phyloP scores from a whole-genome alignment of 495 filamentous ascomycete species.

The Talaromyces borbonicus region DNA sequence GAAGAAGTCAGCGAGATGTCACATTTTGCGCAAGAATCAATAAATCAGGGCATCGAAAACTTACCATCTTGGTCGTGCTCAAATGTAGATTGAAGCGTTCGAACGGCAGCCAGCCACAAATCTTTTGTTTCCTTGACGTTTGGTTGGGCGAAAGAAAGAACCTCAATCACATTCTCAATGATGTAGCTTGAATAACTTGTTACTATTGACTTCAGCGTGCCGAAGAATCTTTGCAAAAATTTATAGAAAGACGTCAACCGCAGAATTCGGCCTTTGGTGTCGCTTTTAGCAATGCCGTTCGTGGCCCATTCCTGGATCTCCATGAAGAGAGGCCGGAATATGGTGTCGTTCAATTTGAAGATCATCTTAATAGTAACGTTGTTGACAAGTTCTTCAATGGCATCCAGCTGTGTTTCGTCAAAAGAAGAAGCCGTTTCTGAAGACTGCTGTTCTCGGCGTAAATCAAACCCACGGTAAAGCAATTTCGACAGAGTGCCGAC shows the following conservation, averaged over 20 bases:
- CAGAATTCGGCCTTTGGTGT: constrained; percentile 40
- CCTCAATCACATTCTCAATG: constrained; percentile 58
- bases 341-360: constrained; percentile 91
- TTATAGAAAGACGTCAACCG: constrained; percentile 64
- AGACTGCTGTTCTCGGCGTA: constrained; percentile 47
- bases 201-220: constrained; percentile 74
- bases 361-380: constrained; percentile 74
- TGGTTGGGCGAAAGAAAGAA: constrained; percentile 44
- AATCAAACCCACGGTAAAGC: constrained; percentile 62
- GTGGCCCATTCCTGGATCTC: constrained; percentile 72
- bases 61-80: constrained; percentile 66
- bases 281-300: constrained; percentile 45
- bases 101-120: constrained; percentile 54
- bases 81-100: constrained; percentile 62
- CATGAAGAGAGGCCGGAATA: constrained; percentile 87
- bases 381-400: constrained; percentile 56
- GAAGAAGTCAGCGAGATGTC: constrained; percentile 1
- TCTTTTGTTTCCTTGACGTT: constrained; percentile 41
- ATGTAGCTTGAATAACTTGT: constrained; percentile 82
- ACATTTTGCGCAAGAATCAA: not conserved
- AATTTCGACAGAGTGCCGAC: constrained; percentile 54
- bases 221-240: constrained; percentile 70
- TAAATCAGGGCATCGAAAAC: constrained; percentile 3
- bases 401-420: constrained; percentile 41
- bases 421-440: constrained; percentile 27